Evolutionary conservation across 2,329 filamentous ascomycete species (phyloP).

Genomic region (Trichothecium roseum): DNA sequence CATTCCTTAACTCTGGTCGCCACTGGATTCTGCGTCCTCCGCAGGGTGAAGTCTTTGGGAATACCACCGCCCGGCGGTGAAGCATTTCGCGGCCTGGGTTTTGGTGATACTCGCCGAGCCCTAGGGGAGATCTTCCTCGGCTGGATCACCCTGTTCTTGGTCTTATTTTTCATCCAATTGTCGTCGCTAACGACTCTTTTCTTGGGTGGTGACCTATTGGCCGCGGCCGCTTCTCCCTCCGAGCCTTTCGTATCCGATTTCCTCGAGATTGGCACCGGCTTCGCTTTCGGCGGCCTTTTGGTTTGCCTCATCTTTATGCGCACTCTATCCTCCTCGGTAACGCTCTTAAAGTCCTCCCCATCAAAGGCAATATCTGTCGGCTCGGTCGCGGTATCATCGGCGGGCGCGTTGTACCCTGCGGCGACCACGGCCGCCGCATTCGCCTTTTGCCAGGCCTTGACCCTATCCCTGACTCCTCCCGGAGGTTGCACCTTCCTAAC

Average conservation of each 20-base stretch:
- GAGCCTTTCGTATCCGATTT: slow-evolving; percentile 8
- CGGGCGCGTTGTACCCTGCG: slow-evolving; percentile 26
- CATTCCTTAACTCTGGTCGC: slow-evolving; percentile 52
- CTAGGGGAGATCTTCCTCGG: slow-evolving; percentile 29
- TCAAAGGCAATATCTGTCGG: slow-evolving; percentile 52
- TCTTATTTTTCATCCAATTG: slow-evolving; percentile 65
- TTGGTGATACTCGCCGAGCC: slow-evolving; percentile 6
- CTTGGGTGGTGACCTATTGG: slow-evolving; percentile 55
- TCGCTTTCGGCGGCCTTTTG: slow-evolving; percentile 18
- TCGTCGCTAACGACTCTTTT: slow-evolving; percentile 91
- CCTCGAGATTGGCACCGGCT: slow-evolving; percentile 6
- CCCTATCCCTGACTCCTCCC: slow-evolving; percentile 63
- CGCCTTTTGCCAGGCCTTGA: slow-evolving; percentile 75
- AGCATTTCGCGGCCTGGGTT: neutral
- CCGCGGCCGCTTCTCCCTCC: slow-evolving; percentile 23
- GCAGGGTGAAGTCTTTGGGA: slow-evolving; percentile 48
- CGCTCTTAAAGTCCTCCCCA: slow-evolving; percentile 45
- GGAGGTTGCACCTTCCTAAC: slow-evolving; percentile 51
- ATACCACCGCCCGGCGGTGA: slow-evolving; percentile 18
- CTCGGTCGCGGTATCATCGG: slow-evolving; percentile 40
- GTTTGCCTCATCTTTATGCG: slow-evolving; percentile 44
- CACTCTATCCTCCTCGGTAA: slow-evolving; percentile 50
- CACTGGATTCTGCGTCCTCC: slow-evolving; percentile 43
- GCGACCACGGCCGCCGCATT: slow-evolving; percentile 54
- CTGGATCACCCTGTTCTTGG: slow-evolving; percentile 31